Evolutionary conservation across 2,329 filamentous ascomycete species (phyloP), one percentile per base, ranked within the genome.

Genomic region (Penicillium paneum): DNA sequence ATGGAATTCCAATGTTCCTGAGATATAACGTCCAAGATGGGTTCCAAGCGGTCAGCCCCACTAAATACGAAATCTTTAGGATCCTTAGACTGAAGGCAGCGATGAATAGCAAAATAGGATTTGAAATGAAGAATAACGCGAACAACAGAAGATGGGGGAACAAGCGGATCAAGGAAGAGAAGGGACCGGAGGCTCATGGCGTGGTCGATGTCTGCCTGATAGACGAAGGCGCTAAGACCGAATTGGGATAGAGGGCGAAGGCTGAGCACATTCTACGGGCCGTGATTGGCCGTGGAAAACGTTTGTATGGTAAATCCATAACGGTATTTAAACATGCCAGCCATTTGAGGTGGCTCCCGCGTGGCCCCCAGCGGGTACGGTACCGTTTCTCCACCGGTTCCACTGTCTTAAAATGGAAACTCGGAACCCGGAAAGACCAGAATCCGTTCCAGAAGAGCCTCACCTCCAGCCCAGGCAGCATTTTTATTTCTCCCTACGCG

Each of bases 131-230:
- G 47, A 50, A 56, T 51, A 56, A 49, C 42, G 28, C 29, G 50
- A 44, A 42, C 34, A 28, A 28, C 17, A 43, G 12, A 44, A 10
- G 41, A 43, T 43, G 45, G 49, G 55, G 35, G 42, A 56, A 31
- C 35, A 39, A 54, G 57, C 50, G 39, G 46, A 55, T 52, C 52
- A 57, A 55, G 53, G 60, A 59, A 59, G 62, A 60, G 57, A 63
- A 67, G 58, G 13, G 49, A 60, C 60, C 52, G 56, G 57, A 60
- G 57, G 45, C 41, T 58, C 46, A 57, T 52, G 61, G 56, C 67
- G 61, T 58, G 55, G 62, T 65, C 53, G 64, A 67, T 70, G 70
- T 73, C 71, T 73, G 71, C 71, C 71, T 73, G 67, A 71, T 71
- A 65, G 69, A 64, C 67, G 63, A 71, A 57, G 46, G 15, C 54